Conservation (phyloP, 179 eudicot genomes). For the Spergularia azorica region DNA sequence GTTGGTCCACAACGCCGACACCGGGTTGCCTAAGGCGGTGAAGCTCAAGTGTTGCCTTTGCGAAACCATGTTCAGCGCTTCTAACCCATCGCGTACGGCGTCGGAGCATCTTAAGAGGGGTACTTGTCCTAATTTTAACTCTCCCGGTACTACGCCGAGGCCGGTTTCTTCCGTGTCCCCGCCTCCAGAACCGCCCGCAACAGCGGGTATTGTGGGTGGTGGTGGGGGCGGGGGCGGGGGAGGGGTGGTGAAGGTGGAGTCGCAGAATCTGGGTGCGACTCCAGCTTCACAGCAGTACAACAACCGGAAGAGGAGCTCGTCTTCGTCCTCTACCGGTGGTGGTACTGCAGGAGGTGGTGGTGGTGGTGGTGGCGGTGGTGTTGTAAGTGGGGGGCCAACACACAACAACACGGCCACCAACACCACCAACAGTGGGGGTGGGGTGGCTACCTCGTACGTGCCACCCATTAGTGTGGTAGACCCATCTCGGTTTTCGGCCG, state of each 20-base stretch:
- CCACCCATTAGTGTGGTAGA: conserved; percentile 36
- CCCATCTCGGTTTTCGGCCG: conserved; percentile 27
- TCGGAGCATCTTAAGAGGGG: conserved; percentile 82
- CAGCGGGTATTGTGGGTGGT: background rate
- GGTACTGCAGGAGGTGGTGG: background rate
- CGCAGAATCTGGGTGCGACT: background rate
- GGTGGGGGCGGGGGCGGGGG: background rate
- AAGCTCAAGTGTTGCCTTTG: conserved; percentile 75
- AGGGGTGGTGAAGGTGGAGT: background rate
- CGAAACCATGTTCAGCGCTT: conserved; percentile 66
- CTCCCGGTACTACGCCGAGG: conserved; percentile 11
- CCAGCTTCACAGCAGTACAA: conserved; percentile 14
- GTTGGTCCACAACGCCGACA: conserved; percentile 56
- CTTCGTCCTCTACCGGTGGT: conserved; percentile 30
- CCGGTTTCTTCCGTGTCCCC: conserved; percentile 21
- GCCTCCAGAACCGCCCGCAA: background rate
- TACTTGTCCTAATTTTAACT: conserved; percentile 65
- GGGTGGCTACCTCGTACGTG: conserved; percentile 12
- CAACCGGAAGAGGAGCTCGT: conserved; percentile 48
- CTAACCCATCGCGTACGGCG: conserved; percentile 89
- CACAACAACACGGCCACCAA: background rate
- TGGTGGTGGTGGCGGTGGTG: too few species aligned
- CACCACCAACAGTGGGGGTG: background rate
- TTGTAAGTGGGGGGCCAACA: background rate
- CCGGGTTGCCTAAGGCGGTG: conserved; percentile 67